Evolutionary conservation across 495 filamentous ascomycete species (phyloP).

Genomic region (Massariosphaeria phaeospora): DNA sequence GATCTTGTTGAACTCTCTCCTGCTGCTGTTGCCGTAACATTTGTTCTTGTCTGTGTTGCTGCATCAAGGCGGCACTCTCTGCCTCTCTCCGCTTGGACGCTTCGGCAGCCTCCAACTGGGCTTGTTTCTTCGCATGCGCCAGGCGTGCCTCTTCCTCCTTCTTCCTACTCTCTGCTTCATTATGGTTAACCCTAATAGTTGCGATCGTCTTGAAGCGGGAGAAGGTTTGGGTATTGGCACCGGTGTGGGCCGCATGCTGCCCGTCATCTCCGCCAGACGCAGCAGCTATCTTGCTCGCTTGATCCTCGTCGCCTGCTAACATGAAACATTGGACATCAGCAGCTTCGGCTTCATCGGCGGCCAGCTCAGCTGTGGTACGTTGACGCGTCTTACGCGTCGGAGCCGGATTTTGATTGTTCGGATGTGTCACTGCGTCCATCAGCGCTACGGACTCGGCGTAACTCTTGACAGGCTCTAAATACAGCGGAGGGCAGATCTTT

Average conservation of each 20-base stretch:
- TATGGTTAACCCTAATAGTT: slow-evolving; percentile 71
- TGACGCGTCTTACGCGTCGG: slow-evolving; percentile 86
- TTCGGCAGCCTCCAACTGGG: slow-evolving; percentile 34
- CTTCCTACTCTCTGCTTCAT: slow-evolving; percentile 61
- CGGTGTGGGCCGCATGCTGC: slow-evolving; percentile 46
- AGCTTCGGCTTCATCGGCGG: slow-evolving; percentile 84
- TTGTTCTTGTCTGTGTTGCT: slow-evolving; percentile 38
- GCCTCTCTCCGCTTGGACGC: slow-evolving; percentile 26
- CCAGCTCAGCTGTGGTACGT: slow-evolving; percentile 88
- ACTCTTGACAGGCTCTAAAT: slow-evolving; percentile 66
- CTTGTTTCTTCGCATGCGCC: slow-evolving; percentile 49
- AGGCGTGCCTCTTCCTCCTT: slow-evolving; percentile 57
- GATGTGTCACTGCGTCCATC: slow-evolving; percentile 65
- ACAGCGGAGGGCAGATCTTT: slow-evolving; percentile 66
- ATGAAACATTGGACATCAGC: slow-evolving; percentile 86
- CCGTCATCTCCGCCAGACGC: slow-evolving; percentile 65
- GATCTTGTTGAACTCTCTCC: slow-evolving; percentile 36
- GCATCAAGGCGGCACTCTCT: slow-evolving; percentile 19
- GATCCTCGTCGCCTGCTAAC: slow-evolving; percentile 86
- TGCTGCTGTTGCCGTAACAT: slow-evolving; percentile 37
- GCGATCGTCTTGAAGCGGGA: slow-evolving; percentile 86
- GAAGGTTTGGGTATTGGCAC: slow-evolving; percentile 78
- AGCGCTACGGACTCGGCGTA: slow-evolving; percentile 62
- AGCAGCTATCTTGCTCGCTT: slow-evolving; percentile 55
- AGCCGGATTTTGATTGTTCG: slow-evolving; percentile 66